Base-by-base conservation (phyloP, 805 yeast species). In the Jamesozyma rosinii region DNA sequence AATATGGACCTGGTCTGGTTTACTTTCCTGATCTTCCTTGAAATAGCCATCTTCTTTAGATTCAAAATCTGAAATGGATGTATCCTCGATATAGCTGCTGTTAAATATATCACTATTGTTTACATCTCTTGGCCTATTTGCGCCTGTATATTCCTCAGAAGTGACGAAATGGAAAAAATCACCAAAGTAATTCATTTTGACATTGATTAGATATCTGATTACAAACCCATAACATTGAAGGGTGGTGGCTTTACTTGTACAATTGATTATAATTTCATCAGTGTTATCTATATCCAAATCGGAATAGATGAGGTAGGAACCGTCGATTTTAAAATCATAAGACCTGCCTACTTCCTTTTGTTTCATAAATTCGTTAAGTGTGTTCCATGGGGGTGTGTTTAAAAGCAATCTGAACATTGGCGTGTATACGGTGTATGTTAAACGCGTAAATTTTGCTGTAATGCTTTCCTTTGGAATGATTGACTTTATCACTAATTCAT, bases 381-480 rank as follows among this genome's bases (percentile, higher is more conserved):
- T 89, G 55, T 87, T 94, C 95, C 97, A 92, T 1, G 90, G 82
- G 0, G 98, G 97, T 0, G 92, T 77, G 44, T 79, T 82, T 2
- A 89, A 59, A 0, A 75, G 66, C 38, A 92, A 54, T 38, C 79
- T 74, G 50, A 87, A 76, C 38, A 64, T 64, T 0, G 84, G 77
- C 0, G 95, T 81, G 2, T 49, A 49, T 2, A 82, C 49, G 1
- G 63, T 60, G 51, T 71, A 85, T 14, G 70, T 64, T 14, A 82
- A 66, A 0, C 74, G 70, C 1, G 76, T 74, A 2, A 73, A 70
- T 40, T 72, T 74, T 31, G 74, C 64, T 32, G 75, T 70, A 15
- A 78, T 68, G 0, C 75, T 71, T 13, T 71, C 71, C 49, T 79
- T 54, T 0, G 97, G 96, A 1, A 87, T 67, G 0, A 55, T 56